Evolutionary conservation across 257 asterid genomes (phyloP).

Genomic region (Ilex aquifolium): DNA sequence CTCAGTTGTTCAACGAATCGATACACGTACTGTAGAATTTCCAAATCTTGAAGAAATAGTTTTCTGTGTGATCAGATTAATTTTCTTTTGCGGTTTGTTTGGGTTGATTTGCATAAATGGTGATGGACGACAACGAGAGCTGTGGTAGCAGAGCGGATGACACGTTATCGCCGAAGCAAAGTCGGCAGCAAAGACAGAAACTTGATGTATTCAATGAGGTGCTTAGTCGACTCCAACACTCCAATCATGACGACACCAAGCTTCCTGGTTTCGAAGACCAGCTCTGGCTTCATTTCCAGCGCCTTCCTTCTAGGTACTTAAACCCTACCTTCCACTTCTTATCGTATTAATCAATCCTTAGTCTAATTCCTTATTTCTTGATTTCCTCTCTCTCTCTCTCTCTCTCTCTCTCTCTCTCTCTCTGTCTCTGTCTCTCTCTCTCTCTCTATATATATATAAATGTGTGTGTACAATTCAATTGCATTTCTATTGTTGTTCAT

Average conservation of each 20-base stretch:
- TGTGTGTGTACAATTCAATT: neutral
- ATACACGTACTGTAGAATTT: too few relatives aligned
- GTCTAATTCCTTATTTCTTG: neutral
- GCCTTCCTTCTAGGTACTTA: constrained; percentile 38
- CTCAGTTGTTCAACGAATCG: too few relatives aligned
- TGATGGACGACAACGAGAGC: constrained; percentile 37
- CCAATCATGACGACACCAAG: constrained; percentile 33
- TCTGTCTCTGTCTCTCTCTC: neutral
- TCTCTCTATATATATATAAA: neutral
- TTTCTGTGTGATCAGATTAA: too few relatives aligned
- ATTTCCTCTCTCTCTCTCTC: neutral
- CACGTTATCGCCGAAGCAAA: constrained; percentile 30
- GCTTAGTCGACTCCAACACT: constrained; percentile 33
- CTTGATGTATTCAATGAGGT: constrained; percentile 38
- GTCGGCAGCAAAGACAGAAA: constrained; percentile 28
- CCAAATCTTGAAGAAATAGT: neutral
- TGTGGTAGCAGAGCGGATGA: constrained; percentile 45
- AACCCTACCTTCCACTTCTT: neutral
- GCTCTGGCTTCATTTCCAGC: constrained; percentile 51
- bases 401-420: neutral
- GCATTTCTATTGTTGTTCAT: too few relatives aligned
- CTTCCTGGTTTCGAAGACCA: constrained; percentile 49
- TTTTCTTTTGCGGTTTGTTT: neutral
- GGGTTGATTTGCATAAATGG: constrained; percentile 6
- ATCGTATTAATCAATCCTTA: neutral